A percentile compares a stretch with the other conserved stretches of the same genome.
Evolutionary conservation across 495 filamentous ascomycete genomes (phyloP).

Genomic region (Tuber borchii): DNA sequence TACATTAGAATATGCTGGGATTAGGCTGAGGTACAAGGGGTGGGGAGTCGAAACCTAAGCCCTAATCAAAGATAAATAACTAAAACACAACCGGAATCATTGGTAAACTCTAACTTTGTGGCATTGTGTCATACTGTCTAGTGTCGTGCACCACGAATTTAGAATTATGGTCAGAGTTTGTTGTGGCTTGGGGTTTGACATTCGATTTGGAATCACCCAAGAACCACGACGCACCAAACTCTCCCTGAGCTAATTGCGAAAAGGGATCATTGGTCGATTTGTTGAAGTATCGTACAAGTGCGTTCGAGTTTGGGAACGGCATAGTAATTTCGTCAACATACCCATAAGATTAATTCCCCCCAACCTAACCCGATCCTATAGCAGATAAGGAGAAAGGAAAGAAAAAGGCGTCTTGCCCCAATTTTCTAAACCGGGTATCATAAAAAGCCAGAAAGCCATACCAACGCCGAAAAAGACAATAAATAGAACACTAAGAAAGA

Average conservation of each 20-base stretch:
- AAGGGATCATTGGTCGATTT: background rate
- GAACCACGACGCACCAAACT: background rate
- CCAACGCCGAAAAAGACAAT: constrained; percentile 8
- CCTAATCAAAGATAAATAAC: background rate
- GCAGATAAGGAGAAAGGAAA: constrained; percentile 2
- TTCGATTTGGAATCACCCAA: background rate
- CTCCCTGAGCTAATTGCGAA: background rate
- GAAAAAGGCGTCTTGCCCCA: background rate
- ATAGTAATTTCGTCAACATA: background rate
- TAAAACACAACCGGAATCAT: background rate
- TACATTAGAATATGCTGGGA: background rate
- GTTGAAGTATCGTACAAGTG: background rate
- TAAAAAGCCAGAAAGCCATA: constrained; percentile 5
- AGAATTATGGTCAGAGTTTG: background rate
- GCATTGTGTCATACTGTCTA: background rate
- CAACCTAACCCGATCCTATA: background rate
- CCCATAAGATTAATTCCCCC: background rate
- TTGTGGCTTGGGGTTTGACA: background rate
- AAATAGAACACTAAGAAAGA: background rate
- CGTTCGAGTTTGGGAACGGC: background rate
- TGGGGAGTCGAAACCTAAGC: background rate
- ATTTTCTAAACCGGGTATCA: constrained; percentile 1
- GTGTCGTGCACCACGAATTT: background rate
- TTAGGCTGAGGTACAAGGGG: background rate
- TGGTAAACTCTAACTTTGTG: background rate